Conservation (phyloP, 129 eudicot genomes). For the Scalesia atractyloides region DNA sequence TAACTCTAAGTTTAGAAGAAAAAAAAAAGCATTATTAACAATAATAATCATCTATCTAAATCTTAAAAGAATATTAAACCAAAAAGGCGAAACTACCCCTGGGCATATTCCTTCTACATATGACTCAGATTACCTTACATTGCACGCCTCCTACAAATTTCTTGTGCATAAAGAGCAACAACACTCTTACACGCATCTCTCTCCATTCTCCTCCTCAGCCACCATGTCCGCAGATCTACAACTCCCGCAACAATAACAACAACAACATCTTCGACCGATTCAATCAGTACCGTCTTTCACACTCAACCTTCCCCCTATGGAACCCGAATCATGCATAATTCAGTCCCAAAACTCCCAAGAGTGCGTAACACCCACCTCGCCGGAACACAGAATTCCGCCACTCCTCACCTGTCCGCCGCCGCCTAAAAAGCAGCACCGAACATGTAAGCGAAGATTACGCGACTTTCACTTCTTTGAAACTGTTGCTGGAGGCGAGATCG, state of each 20-base stretch:
- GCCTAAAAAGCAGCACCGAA: constrained; percentile 46
- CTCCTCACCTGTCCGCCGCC: constrained; percentile 66
- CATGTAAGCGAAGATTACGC: constrained; percentile 24
- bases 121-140: constrained; percentile 44
- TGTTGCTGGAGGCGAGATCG: constrained; percentile 35
- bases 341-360: constrained; percentile 11
- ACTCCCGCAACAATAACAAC: constrained; percentile 34
- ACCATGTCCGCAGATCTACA: constrained; percentile 76
- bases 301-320: constrained; percentile 23
- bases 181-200: constrained; percentile 38
- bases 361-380: constrained; percentile 62
- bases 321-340: constrained; percentile 25
- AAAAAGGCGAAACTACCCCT: neutral
- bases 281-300: constrained; percentile 30
- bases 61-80: neutral
- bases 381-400: constrained; percentile 49
- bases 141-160: constrained; percentile 33
- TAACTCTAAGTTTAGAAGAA: neutral
- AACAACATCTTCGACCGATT: constrained; percentile 23
- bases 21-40: neutral
- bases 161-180: constrained; percentile 23
- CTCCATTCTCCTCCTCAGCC: constrained; percentile 6
- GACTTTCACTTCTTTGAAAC: constrained; percentile 37
- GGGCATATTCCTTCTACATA: constrained; percentile 1
- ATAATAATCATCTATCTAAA: neutral